Evolutionary conservation across 2,329 filamentous ascomycete species (phyloP).

Genomic region (Fusarium sambucinum): DNA sequence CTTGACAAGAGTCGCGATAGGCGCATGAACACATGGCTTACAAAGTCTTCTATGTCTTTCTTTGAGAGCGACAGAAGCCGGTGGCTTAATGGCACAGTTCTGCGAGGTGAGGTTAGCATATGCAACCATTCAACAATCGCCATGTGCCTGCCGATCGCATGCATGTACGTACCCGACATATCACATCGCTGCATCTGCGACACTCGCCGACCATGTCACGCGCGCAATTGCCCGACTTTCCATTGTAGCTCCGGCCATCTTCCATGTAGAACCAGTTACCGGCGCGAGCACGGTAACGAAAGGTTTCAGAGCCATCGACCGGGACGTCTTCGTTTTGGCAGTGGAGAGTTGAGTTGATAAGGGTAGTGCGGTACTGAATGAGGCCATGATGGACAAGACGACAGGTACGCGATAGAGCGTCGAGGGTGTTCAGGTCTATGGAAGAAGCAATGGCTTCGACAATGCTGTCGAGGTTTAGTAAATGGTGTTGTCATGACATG

Average conservation of each 20-base stretch:
- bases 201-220: constrained; percentile 89
- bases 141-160: constrained; percentile 15
- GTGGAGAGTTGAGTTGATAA: constrained; percentile 80
- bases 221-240: constrained; percentile 83
- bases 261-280: constrained; percentile 72
- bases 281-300: constrained; percentile 68
- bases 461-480: constrained; percentile 67
- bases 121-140: constrained; percentile 1
- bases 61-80: constrained; percentile 73
- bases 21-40: constrained; percentile 77
- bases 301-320: constrained; percentile 66
- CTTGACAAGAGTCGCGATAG: constrained; percentile 68
- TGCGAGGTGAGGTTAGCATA: constrained; percentile 54
- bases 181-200: constrained; percentile 78
- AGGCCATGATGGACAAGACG: constrained; percentile 82
- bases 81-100: constrained; percentile 92
- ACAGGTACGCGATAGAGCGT: constrained; percentile 85
- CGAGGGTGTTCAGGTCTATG: constrained; percentile 88
- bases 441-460: constrained; percentile 78
- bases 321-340: constrained; percentile 78
- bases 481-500: constrained; percentile 30
- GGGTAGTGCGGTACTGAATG: constrained; percentile 79
- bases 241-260: constrained; percentile 65
- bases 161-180: constrained; percentile 78
- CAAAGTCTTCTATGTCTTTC: constrained; percentile 87